These are phyloP conservation scores for Marasmius tenuissimus DNA, from an alignment of 1,284 basidiomycete species.

Conservation along the genomic window DNA sequence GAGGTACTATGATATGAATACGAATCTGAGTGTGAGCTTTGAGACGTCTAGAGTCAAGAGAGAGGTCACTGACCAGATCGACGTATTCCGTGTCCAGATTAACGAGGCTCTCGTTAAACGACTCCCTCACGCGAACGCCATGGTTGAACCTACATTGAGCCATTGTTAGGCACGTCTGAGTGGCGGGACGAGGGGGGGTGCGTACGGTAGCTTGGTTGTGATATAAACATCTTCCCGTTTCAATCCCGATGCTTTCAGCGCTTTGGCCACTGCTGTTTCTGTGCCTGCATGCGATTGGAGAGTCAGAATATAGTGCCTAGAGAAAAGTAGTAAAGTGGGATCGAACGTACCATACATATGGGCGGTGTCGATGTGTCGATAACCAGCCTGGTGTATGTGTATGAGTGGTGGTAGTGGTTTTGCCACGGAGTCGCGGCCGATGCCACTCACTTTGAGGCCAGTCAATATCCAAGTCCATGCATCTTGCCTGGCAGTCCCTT, in stretches of 20 bases:
- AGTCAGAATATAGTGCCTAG: background rate
- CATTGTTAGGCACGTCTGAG: constrained; percentile 1
- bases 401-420: too few species aligned
- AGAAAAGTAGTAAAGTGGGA: background rate
- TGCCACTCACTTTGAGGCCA: background rate
- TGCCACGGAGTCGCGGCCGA: too few species aligned
- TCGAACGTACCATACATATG: background rate
- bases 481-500: constrained; percentile 4
- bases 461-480: background rate
- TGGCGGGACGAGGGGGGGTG: background rate
- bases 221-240: constrained; percentile 51
- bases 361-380: constrained; percentile 14
- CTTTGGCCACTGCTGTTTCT: constrained; percentile 46
- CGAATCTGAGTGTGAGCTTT: background rate
- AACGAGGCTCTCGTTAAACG: constrained; percentile 52
- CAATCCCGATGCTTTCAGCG: constrained; percentile 44
- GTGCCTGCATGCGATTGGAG: constrained; percentile 29
- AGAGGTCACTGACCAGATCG: constrained; percentile 40
- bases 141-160: constrained; percentile 24
- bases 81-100: constrained; percentile 60
- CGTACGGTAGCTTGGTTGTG: constrained; percentile 44
- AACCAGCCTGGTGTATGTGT: background rate
- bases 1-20: constrained; percentile 40
- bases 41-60: constrained; percentile 16
- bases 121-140: constrained; percentile 45